A percentile compares a stretch with the other conserved stretches of the same genome.
Evolutionary conservation across 2,329 filamentous ascomycete genomes (phyloP).

Genomic region (Fusarium torulosum): DNA sequence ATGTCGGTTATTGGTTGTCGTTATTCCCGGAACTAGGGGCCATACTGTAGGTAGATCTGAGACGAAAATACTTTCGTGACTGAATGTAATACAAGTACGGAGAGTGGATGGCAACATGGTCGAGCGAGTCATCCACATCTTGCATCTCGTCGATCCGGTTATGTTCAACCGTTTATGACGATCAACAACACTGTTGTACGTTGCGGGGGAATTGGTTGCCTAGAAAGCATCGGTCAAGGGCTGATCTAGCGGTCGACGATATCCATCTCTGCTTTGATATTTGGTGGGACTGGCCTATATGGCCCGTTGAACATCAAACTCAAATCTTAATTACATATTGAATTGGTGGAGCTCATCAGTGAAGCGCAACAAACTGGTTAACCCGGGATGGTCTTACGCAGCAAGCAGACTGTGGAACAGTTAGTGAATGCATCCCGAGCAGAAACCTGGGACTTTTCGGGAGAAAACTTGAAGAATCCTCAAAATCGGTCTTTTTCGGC

Average conservation of each 20-base stretch:
- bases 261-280: slow-evolving; percentile 8
- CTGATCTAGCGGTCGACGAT: slow-evolving; percentile 1
- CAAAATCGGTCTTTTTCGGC: slow-evolving; percentile 35
- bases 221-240: slow-evolving; percentile 8
- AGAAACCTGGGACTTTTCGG: not conserved
- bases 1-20: slow-evolving; percentile 21
- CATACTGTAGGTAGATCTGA: slow-evolving; percentile 1
- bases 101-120: no score
- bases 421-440: not conserved
- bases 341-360: slow-evolving; percentile 2
- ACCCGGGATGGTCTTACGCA: not conserved
- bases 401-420: not conserved
- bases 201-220: slow-evolving; percentile 25
- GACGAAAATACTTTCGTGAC: slow-evolving; percentile 3
- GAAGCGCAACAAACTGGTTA: not conserved
- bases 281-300: slow-evolving; percentile 7
- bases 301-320: slow-evolving; percentile 10
- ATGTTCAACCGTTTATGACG: slow-evolving; percentile 12
- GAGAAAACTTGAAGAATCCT: not conserved
- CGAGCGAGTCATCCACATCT: slow-evolving; percentile 24
- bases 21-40: slow-evolving; percentile 32
- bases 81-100: no score
- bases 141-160: not conserved
- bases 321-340: not conserved
- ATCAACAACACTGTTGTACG: slow-evolving; percentile 11